phyloP scores from a whole-genome alignment of 768 basidiomycete species.

The Coprinopsis marcescibilis region DNA sequence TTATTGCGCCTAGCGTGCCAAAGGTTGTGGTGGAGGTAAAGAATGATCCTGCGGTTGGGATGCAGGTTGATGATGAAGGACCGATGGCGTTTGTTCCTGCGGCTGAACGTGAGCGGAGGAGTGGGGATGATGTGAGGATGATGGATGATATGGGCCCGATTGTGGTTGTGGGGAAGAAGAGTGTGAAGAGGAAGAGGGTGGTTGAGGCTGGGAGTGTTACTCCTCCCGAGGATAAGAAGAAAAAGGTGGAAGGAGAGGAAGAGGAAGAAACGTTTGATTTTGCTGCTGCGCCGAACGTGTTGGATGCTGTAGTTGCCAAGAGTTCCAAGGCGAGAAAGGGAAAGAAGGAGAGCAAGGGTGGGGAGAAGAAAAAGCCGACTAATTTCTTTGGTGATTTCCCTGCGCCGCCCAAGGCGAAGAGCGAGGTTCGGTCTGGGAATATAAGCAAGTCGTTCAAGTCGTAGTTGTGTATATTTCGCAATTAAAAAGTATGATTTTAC shows the following conservation, averaged over 20 bases:
- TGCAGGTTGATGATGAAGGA: conserved; percentile 47
- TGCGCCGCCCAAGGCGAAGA: conserved; percentile 57
- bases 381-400: conserved; percentile 53
- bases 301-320: conserved; percentile 45
- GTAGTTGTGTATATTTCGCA: too few species aligned
- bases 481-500: too few species aligned
- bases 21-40: conserved; percentile 24
- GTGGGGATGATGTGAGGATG: conserved; percentile 16
- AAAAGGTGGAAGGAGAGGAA: conserved; percentile 13
- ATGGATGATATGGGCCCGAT: conserved; percentile 65
- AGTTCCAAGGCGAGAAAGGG: conserved; percentile 26
- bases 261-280: conserved; percentile 62
- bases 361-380: conserved; percentile 29
- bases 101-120: conserved; percentile 39
- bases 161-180: conserved; percentile 57
- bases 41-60: conserved; percentile 19
- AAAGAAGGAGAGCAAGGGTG: conserved; percentile 50
- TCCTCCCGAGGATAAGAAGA: background rate
- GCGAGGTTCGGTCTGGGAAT: conserved; percentile 64
- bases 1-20: conserved; percentile 50
- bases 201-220: conserved; percentile 7
- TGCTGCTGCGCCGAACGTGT: conserved; percentile 57
- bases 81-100: conserved; percentile 71
- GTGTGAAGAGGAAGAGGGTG: conserved; percentile 9
- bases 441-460: conserved; percentile 64